These are phyloP conservation scores for Aspergillus brasiliensis DNA, from an alignment of 2,329 filamentous ascomycete genomes.

Conservation along the genomic window DNA sequence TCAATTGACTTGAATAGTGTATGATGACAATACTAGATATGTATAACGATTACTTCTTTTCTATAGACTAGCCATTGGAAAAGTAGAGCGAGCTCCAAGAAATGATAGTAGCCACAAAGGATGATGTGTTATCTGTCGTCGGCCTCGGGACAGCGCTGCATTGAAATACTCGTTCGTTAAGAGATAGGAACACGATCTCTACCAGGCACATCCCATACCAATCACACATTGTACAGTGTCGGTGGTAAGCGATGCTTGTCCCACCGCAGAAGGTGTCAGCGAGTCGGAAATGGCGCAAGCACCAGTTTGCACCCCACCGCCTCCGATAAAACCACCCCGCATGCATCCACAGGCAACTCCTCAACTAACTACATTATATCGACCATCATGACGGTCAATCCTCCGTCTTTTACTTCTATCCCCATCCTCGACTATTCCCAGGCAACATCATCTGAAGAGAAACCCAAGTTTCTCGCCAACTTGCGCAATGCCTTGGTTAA, in stretches of 20 bases:
- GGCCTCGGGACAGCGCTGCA: too few species aligned
- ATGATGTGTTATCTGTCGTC: too few species aligned
- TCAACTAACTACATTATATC: neutral
- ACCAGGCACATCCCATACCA: too few species aligned
- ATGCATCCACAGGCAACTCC: neutral
- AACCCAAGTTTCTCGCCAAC: conserved; percentile 28
- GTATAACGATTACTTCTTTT: too few species aligned
- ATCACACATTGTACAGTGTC: too few species aligned
- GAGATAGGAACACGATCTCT: too few species aligned
- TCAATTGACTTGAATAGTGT: too few species aligned
- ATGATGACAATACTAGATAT: too few species aligned
- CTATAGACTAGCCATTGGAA: too few species aligned
- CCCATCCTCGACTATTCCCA: conserved; percentile 35
- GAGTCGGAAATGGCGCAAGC: neutral
- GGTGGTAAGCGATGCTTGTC: neutral
- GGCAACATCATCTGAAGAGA: conserved; percentile 21
- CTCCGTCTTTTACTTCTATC: conserved; percentile 37
- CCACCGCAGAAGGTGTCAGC: neutral
- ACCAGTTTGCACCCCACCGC: neutral
- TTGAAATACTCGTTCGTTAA: too few species aligned
- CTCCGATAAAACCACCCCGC: conserved; percentile 2
- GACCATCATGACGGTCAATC: neutral
- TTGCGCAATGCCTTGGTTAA: conserved; percentile 38
- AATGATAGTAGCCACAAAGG: too few species aligned
- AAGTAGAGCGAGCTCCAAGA: too few species aligned